phyloP scores from a whole-genome alignment of 176 grass and related monocot species.

The Phyllostachys edulis region DNA sequence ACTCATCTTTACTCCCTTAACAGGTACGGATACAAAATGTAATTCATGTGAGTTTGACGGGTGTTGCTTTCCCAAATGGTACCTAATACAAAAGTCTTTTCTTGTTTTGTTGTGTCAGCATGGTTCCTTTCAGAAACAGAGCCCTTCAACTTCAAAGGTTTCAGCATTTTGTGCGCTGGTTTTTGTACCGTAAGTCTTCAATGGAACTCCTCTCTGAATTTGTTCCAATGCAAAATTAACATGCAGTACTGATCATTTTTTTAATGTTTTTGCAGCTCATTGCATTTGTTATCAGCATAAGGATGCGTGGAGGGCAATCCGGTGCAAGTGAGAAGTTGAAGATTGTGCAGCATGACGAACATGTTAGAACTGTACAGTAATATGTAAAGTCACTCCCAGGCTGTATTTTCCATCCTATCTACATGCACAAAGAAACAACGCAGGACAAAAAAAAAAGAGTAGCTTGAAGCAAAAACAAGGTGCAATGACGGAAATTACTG shows the following conservation, averaged over 20 bases:
- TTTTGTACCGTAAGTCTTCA: conserved; percentile 58
- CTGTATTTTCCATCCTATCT: not conserved
- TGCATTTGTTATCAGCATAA: conserved; percentile 46
- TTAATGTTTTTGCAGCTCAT: conserved; percentile 29
- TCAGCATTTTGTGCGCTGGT: conserved; percentile 84
- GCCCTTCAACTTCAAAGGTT: conserved; percentile 86
- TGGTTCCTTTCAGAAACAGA: conserved; percentile 76
- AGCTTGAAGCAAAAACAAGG: not conserved
- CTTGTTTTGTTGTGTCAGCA: conserved; percentile 39
- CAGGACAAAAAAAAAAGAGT: not conserved
- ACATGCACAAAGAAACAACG: not conserved
- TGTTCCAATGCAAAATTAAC: not conserved
- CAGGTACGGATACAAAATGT: conserved; percentile 39
- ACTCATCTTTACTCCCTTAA: conserved; percentile 78
- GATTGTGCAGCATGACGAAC: conserved; percentile 16
- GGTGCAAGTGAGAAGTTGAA: conserved; percentile 10
- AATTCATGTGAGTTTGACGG: not conserved
- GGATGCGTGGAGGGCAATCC: not conserved
- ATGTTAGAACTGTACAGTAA: not conserved
- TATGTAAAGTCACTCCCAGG: not conserved
- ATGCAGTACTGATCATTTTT: not conserved
- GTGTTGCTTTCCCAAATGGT: not conserved
- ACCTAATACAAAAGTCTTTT: not conserved
- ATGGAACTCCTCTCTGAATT: not conserved
- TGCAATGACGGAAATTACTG: not conserved